These are phyloP conservation scores for Coemansia sp. DNA, from an alignment of 192 early-diverging fungal species.

Conservation along the genomic window DNA sequence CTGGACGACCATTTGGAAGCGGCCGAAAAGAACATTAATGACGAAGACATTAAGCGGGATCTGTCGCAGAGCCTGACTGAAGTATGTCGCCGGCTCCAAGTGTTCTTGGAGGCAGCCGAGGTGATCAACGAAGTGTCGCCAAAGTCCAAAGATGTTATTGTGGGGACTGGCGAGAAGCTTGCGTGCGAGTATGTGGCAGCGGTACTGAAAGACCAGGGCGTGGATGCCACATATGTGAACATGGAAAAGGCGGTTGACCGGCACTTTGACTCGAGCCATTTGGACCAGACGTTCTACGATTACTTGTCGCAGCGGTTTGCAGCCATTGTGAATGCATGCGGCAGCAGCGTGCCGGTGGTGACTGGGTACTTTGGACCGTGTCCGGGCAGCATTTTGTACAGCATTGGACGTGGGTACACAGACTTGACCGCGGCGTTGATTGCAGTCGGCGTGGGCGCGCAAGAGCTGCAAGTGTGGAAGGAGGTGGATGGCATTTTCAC, in stretches of 20 bases:
- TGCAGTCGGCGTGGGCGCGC: constrained; percentile 83
- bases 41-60: constrained; percentile 53
- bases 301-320: constrained; percentile 75
- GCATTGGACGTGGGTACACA: constrained; percentile 96
- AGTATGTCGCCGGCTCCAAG: constrained; percentile 75
- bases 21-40: constrained; percentile 57
- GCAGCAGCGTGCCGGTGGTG: constrained; percentile 81
- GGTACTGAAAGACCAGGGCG: constrained; percentile 73
- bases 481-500: constrained; percentile 99
- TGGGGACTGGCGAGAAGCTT: constrained; percentile 92
- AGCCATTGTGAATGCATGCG: constrained; percentile 58
- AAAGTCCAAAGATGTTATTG: constrained; percentile 91
- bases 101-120: constrained; percentile 90
- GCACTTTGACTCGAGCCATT: constrained; percentile 71
- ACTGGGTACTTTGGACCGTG: constrained; percentile 98
- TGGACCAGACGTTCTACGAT: constrained; percentile 97
- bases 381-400: constrained; percentile 85
- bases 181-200: constrained; percentile 87
- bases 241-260: constrained; percentile 82
- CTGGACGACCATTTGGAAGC: constrained; percentile 77
- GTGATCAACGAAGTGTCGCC: constrained; percentile 98
- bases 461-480: constrained; percentile 98
- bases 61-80: constrained; percentile 66
- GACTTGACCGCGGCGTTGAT: constrained; percentile 95
- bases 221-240: constrained; percentile 82